These are phyloP conservation scores for Monosporascus sp. DNA, from an alignment of 2,329 filamentous ascomycete species.

Conservation along the genomic window DNA sequence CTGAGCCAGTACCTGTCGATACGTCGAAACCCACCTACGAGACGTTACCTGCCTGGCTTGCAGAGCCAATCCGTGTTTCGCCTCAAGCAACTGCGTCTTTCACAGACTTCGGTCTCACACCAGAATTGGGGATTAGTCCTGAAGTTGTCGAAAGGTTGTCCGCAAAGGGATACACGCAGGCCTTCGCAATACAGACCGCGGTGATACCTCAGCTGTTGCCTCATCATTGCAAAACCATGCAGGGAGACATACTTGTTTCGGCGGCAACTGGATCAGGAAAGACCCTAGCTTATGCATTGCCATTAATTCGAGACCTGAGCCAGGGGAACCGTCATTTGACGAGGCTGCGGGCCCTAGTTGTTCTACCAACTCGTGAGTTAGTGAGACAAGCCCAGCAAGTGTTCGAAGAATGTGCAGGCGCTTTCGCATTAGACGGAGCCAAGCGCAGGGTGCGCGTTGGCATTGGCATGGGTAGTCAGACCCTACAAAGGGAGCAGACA, in stretches of 20 bases:
- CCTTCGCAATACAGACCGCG: slow-evolving; percentile 75
- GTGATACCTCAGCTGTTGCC: slow-evolving; percentile 74
- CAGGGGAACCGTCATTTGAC: slow-evolving; percentile 50
- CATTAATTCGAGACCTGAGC: slow-evolving; percentile 74
- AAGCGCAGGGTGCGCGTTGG: slow-evolving; percentile 69
- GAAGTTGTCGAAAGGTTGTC: slow-evolving; percentile 59
- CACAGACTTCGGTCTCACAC: slow-evolving; percentile 30
- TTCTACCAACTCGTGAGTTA: slow-evolving; percentile 86
- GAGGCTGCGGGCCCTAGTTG: slow-evolving; percentile 70
- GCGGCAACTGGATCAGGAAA: slow-evolving; percentile 96
- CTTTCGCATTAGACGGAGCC: slow-evolving; percentile 48
- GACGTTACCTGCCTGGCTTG: slow-evolving; percentile 76
- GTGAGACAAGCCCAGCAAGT: slow-evolving; percentile 80
- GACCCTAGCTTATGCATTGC: slow-evolving; percentile 85
- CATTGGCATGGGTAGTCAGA: slow-evolving; percentile 76
- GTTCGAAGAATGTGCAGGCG: slow-evolving; percentile 67
- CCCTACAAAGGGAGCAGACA: slow-evolving; percentile 61
- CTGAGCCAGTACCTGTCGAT: slow-evolving; percentile 54
- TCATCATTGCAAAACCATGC: slow-evolving; percentile 51
- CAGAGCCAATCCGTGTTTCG: slow-evolving; percentile 65
- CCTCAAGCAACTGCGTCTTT: slow-evolving; percentile 59
- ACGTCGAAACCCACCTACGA: slow-evolving; percentile 64
- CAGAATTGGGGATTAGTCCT: slow-evolving; percentile 56
- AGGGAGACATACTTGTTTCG: slow-evolving; percentile 81
- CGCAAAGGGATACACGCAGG: slow-evolving; percentile 63